Conservation (phyloP, 2,329 filamentous ascomycete species). For the Diaporthe citri region DNA sequence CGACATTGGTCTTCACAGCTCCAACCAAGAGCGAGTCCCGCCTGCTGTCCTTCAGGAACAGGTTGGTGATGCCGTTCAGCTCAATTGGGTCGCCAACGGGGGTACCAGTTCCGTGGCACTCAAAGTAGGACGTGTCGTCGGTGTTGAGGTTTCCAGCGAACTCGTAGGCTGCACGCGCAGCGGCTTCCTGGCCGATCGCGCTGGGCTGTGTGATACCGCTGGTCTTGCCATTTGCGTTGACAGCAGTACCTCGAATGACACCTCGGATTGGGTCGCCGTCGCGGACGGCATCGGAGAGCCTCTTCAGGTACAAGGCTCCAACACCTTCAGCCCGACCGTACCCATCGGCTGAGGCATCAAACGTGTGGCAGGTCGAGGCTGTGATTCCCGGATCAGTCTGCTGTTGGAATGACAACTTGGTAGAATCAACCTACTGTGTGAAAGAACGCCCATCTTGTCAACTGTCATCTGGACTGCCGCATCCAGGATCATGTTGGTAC, state of each 20-base stretch:
- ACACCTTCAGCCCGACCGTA: constrained; percentile 28
- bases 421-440: constrained; percentile 45
- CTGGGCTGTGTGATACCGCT: constrained; percentile 56
- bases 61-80: neutral
- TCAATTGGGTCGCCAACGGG: constrained; percentile 15
- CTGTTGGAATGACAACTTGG: neutral
- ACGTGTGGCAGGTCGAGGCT: constrained; percentile 12
- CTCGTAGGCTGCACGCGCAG: constrained; percentile 50
- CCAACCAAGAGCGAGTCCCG: constrained; percentile 45
- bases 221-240: constrained; percentile 48
- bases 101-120: constrained; percentile 29
- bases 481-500: constrained; percentile 44
- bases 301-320: constrained; percentile 6
- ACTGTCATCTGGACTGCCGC: constrained; percentile 43
- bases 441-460: constrained; percentile 53
- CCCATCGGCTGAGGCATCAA: neutral
- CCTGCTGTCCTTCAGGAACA: neutral
- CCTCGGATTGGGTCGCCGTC: constrained; percentile 25
- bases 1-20: constrained; percentile 49
- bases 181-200: constrained; percentile 46
- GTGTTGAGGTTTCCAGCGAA: constrained; percentile 44
- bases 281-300: constrained; percentile 8
- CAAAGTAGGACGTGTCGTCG: constrained; percentile 11
- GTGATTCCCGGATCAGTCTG: neutral
- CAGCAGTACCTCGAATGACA: constrained; percentile 44